A percentile compares a stretch with the other conserved stretches of the same genome.
Evolutionary conservation across 1,284 basidiomycete genomes (phyloP).

Genomic region (Boletus holoroseus): DNA sequence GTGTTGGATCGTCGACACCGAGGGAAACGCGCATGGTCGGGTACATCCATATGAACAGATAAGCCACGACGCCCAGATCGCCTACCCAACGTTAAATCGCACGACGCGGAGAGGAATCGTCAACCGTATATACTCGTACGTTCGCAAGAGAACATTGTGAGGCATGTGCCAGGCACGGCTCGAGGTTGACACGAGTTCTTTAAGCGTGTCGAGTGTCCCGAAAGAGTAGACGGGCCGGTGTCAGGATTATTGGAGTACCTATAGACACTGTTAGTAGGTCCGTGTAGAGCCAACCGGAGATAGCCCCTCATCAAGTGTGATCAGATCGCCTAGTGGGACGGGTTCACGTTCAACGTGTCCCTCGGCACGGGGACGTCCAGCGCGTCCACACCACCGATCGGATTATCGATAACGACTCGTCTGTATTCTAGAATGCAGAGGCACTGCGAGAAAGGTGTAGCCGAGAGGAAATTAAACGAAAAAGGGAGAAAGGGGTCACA

Average conservation of each 20-base stretch:
- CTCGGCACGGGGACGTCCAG: constrained; percentile 1
- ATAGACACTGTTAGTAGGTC: constrained; percentile 1
- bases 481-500: neutral
- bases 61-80: neutral
- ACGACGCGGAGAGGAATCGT: neutral
- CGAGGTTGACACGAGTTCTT: constrained; percentile 1
- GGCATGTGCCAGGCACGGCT: constrained; percentile 18
- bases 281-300: neutral
- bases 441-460: constrained; percentile 1
- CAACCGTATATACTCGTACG: neutral
- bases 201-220: neutral
- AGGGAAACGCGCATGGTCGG: neutral
- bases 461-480: constrained; percentile 11
- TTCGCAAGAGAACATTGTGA: neutral
- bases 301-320: neutral
- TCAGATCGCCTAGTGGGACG: constrained; percentile 7
- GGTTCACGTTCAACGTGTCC: neutral
- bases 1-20: constrained; percentile 18
- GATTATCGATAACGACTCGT: constrained; percentile 17
- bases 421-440: constrained; percentile 8
- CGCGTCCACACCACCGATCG: constrained; percentile 10
- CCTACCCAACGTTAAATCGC: neutral
- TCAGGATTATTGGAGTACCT: neutral
- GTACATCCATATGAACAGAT: neutral
- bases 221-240: neutral